Conservation (phyloP, 2,329 filamentous ascomycete genomes). For the Aurifilum marmelostoma region DNA sequence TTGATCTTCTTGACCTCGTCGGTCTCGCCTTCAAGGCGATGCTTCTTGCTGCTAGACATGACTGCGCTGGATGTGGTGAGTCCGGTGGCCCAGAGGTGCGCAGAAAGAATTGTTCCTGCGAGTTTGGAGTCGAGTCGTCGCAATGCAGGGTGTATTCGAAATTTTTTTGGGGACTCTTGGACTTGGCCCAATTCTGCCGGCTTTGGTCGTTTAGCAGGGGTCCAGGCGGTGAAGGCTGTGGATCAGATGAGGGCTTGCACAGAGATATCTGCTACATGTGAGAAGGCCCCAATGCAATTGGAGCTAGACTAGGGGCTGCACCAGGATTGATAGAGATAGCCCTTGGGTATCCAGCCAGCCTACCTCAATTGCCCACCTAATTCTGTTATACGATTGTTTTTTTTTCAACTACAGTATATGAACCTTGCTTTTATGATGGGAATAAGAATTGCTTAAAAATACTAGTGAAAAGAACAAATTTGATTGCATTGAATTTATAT, state of each 20-base stretch:
- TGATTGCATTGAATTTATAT: too few relatives aligned
- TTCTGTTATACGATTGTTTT: too few relatives aligned
- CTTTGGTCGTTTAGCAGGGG: neutral
- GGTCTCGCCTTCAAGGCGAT: constrained; percentile 27
- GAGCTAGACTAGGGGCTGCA: neutral
- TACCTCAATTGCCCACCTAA: neutral
- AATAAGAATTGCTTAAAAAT: too few relatives aligned
- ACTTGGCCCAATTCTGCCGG: neutral
- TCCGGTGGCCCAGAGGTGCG: neutral
- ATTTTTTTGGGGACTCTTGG: constrained; percentile 5
- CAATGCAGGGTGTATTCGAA: constrained; percentile 1
- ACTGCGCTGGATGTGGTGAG: neutral
- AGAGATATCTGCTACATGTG: neutral
- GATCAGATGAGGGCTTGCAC: neutral
- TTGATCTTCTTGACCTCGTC: constrained; percentile 26
- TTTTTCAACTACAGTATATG: too few relatives aligned
- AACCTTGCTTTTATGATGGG: too few relatives aligned
- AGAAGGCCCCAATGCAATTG: too few relatives aligned
- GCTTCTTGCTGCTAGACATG: constrained; percentile 31
- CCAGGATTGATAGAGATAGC: too few relatives aligned
- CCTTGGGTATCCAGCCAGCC: neutral
- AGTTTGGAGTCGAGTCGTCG: neutral
- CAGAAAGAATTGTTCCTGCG: neutral
- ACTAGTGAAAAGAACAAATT: too few relatives aligned
- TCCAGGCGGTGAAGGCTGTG: neutral